phyloP scores from a whole-genome alignment of 2,329 filamentous ascomycete genomes.

The Emergomyces orientalis region DNA sequence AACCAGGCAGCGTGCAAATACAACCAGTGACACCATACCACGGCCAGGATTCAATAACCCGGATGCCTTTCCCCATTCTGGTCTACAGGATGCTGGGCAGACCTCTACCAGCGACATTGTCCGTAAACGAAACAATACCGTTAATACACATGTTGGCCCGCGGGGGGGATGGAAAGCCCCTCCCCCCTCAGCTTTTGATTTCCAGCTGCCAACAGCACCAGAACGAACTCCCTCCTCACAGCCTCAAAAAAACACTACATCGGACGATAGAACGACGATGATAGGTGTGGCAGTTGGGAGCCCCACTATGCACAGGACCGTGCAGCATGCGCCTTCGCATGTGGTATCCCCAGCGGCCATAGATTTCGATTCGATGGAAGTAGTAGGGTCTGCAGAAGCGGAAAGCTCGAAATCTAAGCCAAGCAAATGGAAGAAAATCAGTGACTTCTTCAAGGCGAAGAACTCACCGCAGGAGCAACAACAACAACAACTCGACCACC shows the following conservation, averaged over 20 bases:
- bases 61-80: constrained; percentile 26
- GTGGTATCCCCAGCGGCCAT: background rate
- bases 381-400: constrained; percentile 17
- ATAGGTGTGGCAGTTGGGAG: constrained; percentile 71
- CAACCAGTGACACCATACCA: constrained; percentile 23
- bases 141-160: background rate
- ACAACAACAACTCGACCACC: constrained; percentile 14
- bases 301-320: constrained; percentile 37
- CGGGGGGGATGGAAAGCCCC: background rate
- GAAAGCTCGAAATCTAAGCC: constrained; percentile 21
- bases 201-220: background rate
- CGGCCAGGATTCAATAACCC: constrained; percentile 26
- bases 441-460: constrained; percentile 36
- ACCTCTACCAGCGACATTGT: constrained; percentile 9
- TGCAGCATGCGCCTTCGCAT: background rate
- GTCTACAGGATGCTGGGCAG: constrained; percentile 19
- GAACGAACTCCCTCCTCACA: constrained; percentile 9
- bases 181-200: constrained; percentile 4
- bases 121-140: constrained; percentile 5
- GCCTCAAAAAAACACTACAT: constrained; percentile 14
- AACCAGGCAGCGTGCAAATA: constrained; percentile 23
- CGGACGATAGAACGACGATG: constrained; percentile 46
- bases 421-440: constrained; percentile 41
- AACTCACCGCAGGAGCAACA: constrained; percentile 2
- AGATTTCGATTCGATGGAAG: constrained; percentile 18